Evolutionary conservation across 768 basidiomycete species (phyloP).

Genomic region (Neoboletus magnificus): DNA sequence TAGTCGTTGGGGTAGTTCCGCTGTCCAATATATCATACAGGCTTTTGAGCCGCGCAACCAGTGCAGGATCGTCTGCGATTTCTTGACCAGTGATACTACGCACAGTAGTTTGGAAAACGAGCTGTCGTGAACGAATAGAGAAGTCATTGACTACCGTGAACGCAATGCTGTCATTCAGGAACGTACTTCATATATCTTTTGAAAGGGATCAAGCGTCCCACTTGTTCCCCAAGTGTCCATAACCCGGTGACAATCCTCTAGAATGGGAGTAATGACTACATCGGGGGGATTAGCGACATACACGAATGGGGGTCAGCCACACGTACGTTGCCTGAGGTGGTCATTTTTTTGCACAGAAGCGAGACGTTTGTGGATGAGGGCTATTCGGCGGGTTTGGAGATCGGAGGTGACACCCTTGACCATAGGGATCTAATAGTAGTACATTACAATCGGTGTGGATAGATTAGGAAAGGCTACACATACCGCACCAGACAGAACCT

Average conservation of each 20-base stretch:
- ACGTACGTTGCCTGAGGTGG: conserved; percentile 57
- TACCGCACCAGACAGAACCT: conserved; percentile 74
- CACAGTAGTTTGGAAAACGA: conserved; percentile 72
- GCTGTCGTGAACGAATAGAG: conserved; percentile 32
- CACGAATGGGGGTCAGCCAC: background rate
- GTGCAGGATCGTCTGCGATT: conserved; percentile 60
- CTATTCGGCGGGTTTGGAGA: conserved; percentile 57
- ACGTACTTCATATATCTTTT: conserved; percentile 63
- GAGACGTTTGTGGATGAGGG: conserved; percentile 70
- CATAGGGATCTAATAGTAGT: conserved; percentile 59
- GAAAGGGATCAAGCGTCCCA: conserved; percentile 70
- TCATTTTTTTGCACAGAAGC: conserved; percentile 60
- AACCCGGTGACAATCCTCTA: conserved; percentile 58
- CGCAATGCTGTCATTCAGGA: background rate
- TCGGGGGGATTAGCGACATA: conserved; percentile 10
- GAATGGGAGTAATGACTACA: conserved; percentile 60
- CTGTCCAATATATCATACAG: conserved; percentile 68
- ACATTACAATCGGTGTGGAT: conserved; percentile 15
- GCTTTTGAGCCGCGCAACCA: conserved; percentile 58
- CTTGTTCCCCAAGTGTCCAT: conserved; percentile 65
- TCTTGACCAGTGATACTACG: conserved; percentile 65
- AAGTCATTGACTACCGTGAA: background rate
- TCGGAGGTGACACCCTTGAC: conserved; percentile 72
- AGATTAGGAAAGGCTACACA: conserved; percentile 28
- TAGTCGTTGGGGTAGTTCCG: conserved; percentile 67